Conservation (phyloP, 805 yeast genomes). For the Lachancea thermotolerans region DNA sequence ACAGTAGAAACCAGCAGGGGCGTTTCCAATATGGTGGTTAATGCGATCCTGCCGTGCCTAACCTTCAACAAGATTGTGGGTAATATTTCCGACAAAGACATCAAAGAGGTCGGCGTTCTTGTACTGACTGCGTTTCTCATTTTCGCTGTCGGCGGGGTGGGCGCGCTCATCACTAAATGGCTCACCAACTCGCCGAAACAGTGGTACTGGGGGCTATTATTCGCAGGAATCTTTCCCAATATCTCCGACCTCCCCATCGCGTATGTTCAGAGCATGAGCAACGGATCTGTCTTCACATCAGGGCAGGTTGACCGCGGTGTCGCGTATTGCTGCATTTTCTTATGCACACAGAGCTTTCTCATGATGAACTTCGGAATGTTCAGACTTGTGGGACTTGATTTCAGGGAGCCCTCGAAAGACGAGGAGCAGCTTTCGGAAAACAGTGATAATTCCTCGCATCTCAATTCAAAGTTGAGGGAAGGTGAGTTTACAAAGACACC, state of each 20-base stretch:
- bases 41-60: conserved; percentile 66
- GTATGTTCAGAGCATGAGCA: conserved; percentile 64
- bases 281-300: conserved; percentile 47
- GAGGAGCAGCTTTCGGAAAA: conserved; percentile 6
- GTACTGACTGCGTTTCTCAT: conserved; percentile 42
- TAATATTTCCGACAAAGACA: conserved; percentile 59
- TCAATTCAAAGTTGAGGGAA: neutral
- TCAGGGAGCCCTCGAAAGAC: conserved; percentile 33
- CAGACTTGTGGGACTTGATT: conserved; percentile 63
- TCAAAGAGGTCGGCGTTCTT: conserved; percentile 62
- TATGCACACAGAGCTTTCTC: conserved; percentile 56
- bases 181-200: conserved; percentile 56
- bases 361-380: conserved; percentile 76
- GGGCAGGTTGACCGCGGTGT: conserved; percentile 62
- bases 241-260: conserved; percentile 83
- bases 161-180: conserved; percentile 37
- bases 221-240: conserved; percentile 72
- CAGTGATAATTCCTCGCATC: neutral
- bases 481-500: neutral
- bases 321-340: conserved; percentile 70
- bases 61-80: conserved; percentile 66
- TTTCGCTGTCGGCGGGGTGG: conserved; percentile 39
- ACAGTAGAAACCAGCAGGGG: conserved; percentile 64
- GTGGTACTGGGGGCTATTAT: conserved; percentile 71
- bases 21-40: conserved; percentile 60